A percentile compares a stretch with the other conserved stretches of the same genome.
phyloP scores from a whole-genome alignment of 148 eudicot species.

The Pouteria glomerata region DNA sequence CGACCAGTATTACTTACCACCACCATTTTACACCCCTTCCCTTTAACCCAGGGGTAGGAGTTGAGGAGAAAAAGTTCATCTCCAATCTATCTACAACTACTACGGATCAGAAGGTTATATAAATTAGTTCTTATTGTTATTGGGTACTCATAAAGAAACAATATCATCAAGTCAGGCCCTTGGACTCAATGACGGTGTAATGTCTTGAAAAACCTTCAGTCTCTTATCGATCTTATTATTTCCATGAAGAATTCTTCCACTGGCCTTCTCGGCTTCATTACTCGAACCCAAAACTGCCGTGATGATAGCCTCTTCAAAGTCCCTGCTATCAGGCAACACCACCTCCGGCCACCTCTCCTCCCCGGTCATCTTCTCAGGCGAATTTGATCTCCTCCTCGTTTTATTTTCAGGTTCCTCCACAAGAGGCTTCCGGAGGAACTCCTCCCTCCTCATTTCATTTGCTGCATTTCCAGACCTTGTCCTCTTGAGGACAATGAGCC shows the following conservation, averaged over 20 bases:
- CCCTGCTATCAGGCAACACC: slow-evolving; percentile 77
- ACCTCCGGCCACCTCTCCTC: slow-evolving; percentile 35
- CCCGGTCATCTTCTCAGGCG: slow-evolving; percentile 29
- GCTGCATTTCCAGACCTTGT: slow-evolving; percentile 57
- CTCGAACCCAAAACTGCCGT: slow-evolving; percentile 66
- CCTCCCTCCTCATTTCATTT: slow-evolving; percentile 21
- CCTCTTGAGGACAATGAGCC: slow-evolving; percentile 88
- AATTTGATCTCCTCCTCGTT: slow-evolving; percentile 46
- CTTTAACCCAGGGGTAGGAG: not conserved
- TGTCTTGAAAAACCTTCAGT: slow-evolving; percentile 78
- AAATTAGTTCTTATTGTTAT: not conserved
- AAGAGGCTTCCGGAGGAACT: slow-evolving; percentile 9
- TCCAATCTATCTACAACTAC: slow-evolving; percentile 35
- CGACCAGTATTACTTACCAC: too few relatives aligned
- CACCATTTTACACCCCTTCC: too few relatives aligned
- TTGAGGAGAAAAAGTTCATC: slow-evolving; percentile 83
- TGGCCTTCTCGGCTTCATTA: slow-evolving; percentile 11
- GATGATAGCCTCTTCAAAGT: slow-evolving; percentile 81
- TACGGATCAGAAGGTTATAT: slow-evolving; percentile 11
- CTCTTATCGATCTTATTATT: slow-evolving; percentile 61
- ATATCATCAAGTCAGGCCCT: slow-evolving; percentile 30
- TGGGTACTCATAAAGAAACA: too few relatives aligned
- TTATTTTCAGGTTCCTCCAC: slow-evolving; percentile 66
- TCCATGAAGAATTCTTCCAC: slow-evolving; percentile 7
- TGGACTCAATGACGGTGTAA: slow-evolving; percentile 71